Conservation (phyloP, 2,329 filamentous ascomycete genomes). For the Aureobasidium sp. region DNA sequence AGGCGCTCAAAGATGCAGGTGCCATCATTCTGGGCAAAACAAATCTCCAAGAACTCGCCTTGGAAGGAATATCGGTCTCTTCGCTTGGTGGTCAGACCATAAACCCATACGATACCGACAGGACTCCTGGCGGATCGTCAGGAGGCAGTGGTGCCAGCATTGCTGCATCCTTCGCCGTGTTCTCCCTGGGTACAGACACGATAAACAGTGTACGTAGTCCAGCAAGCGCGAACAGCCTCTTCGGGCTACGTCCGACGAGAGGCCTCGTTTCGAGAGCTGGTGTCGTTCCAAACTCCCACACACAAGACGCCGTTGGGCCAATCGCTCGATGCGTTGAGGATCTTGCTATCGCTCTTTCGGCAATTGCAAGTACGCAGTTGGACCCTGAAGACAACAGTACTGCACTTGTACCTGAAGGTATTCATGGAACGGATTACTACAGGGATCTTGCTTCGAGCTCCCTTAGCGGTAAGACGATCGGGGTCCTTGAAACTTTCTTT, state of each 20-base stretch:
- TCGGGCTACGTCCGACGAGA: constrained; percentile 49
- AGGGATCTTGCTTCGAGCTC: constrained; percentile 30
- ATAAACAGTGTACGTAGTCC: constrained; percentile 58
- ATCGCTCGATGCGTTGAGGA: constrained; percentile 29
- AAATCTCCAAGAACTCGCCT: constrained; percentile 53
- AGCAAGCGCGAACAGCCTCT: constrained; percentile 54
- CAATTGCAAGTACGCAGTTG: constrained; percentile 43
- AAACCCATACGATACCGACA: constrained; percentile 58
- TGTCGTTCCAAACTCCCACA: constrained; percentile 29
- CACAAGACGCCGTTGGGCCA: constrained; percentile 28
- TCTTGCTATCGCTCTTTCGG: constrained; percentile 27
- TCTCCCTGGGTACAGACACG: constrained; percentile 33
- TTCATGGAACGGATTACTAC: constrained; percentile 42
- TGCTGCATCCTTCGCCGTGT: constrained; percentile 50
- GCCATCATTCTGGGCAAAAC: constrained; percentile 30
- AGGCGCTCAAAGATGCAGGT: constrained; percentile 27
- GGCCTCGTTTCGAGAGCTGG: constrained; percentile 26
- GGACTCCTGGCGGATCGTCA: constrained; percentile 60
- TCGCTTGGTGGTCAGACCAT: constrained; percentile 57
- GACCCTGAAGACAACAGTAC: constrained; percentile 49
- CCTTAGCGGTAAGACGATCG: constrained; percentile 40
- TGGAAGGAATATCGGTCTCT: constrained; percentile 57
- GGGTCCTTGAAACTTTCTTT: constrained; percentile 52
- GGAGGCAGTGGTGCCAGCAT: constrained; percentile 57
- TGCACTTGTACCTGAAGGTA: constrained; percentile 38